A percentile compares a stretch with the other conserved stretches of the same genome.
Conservation (phyloP, 768 basidiomycete species). For the Tulasnella sp. region DNA sequence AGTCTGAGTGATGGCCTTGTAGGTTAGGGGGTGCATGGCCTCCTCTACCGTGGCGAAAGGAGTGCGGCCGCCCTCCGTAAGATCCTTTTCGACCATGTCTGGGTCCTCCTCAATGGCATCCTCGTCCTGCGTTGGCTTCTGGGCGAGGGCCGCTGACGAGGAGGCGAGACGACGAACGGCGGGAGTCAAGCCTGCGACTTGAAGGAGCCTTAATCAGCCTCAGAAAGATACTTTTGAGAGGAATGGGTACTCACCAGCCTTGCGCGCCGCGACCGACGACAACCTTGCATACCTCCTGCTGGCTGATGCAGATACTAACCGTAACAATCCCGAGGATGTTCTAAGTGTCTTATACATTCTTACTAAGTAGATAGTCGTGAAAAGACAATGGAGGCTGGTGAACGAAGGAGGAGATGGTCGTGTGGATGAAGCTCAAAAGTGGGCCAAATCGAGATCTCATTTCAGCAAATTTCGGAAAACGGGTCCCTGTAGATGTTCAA, state of each 20-base stretch:
- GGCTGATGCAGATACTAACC: neutral
- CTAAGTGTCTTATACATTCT: no score
- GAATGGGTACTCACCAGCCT: neutral
- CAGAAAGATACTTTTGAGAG: neutral
- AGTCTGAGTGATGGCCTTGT: constrained; percentile 48
- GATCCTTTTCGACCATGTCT: neutral
- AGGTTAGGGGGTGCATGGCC: constrained; percentile 28
- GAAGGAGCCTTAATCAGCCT: neutral
- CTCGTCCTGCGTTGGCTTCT: neutral
- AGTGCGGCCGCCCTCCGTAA: neutral
- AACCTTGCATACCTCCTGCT: neutral
- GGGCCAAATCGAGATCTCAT: no score
- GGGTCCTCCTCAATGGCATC: neutral
- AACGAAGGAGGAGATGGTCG: no score
- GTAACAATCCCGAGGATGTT: neutral
- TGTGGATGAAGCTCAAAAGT: no score
- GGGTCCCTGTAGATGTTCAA: no score
- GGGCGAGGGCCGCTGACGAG: neutral
- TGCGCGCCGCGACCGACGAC: no score
- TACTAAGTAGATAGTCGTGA: no score
- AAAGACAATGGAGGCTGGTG: no score
- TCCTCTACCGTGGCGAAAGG: constrained; percentile 30
- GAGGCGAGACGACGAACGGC: neutral
- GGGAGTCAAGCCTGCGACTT: neutral
- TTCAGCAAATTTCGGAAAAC: no score